Evolutionary conservation across 306 rosid species (phyloP).

Genomic region (Quercus wislizeni): DNA sequence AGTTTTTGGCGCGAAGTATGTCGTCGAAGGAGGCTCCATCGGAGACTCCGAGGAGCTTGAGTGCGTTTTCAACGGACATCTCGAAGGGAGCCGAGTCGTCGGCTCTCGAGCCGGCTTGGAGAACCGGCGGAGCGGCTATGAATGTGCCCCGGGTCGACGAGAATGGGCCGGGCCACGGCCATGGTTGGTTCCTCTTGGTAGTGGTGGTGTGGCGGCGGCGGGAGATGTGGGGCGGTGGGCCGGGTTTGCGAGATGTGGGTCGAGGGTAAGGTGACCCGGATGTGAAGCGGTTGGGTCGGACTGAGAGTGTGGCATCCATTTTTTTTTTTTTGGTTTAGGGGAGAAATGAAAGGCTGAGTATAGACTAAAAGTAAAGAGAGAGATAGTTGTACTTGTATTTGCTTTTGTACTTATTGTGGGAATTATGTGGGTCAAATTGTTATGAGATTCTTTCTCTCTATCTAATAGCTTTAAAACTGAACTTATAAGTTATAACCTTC

Average conservation of each 20-base stretch:
- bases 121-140: constrained; percentile 17
- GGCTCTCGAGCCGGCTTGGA: constrained; percentile 74
- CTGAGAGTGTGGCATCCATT: constrained; percentile 78
- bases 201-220: constrained; percentile 15
- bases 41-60: constrained; percentile 86
- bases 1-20: constrained; percentile 89
- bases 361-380: neutral
- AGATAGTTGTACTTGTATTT: too few relatives aligned
- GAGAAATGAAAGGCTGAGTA: constrained; percentile 40
- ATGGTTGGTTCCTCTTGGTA: constrained; percentile 20
- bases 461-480: too few relatives aligned
- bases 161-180: constrained; percentile 7
- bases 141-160: too few relatives aligned
- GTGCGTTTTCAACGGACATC: constrained; percentile 92
- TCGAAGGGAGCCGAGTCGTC: constrained; percentile 83
- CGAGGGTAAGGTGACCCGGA: constrained; percentile 48
- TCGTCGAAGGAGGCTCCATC: constrained; percentile 91
- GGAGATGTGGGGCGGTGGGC: constrained; percentile 10
- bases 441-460: too few relatives aligned
- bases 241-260: constrained; percentile 35
- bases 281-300: constrained; percentile 72
- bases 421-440: too few relatives aligned
- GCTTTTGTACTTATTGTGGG: too few relatives aligned
- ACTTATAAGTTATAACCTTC: too few relatives aligned
- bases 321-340: too few relatives aligned